Percentiles rank a stretch among this genome's conserved stretches.
Conservation (phyloP, 1,284 basidiomycete genomes). For the Tetrapyrgos nigripes region DNA sequence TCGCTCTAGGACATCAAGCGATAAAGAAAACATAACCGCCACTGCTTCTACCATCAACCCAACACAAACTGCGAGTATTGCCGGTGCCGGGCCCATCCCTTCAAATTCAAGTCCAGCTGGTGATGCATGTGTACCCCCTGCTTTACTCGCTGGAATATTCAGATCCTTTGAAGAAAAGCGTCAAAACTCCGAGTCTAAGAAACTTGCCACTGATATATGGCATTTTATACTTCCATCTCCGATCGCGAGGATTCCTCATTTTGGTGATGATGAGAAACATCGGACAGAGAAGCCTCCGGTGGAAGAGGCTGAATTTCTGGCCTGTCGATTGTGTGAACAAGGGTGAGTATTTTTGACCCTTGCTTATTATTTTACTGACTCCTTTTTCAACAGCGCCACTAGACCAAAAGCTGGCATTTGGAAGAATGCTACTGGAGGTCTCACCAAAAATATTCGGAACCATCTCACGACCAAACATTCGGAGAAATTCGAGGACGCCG, state of each 20-base stretch:
- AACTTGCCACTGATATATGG: conserved; percentile 16
- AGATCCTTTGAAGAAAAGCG: not conserved
- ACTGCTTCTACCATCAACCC: conserved; percentile 1
- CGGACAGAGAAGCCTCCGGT: not conserved
- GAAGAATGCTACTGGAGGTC: conserved; percentile 11
- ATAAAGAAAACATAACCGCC: not conserved
- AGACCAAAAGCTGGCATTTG: conserved; percentile 4
- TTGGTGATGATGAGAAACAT: not conserved
- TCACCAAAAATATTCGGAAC: conserved; percentile 8
- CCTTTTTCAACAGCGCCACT: not conserved
- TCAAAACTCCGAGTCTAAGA: not conserved
- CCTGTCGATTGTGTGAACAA: conserved; percentile 11
- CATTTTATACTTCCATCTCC: conserved; percentile 6
- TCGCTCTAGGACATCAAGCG: too few relatives aligned
- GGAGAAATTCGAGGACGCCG: conserved; percentile 1
- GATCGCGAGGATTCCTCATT: not conserved
- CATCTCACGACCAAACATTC: conserved; percentile 10
- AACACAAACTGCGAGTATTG: too few relatives aligned
- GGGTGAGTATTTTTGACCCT: too few relatives aligned
- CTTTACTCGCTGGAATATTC: not conserved
- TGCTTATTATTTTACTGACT: not conserved
- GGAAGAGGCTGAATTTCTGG: not conserved
- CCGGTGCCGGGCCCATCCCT: not conserved
- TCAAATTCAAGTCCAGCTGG: not conserved
- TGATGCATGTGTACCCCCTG: not conserved